Percentiles rank a stretch among this genome's conserved stretches.
These are phyloP conservation scores for Penicillium sp. DNA, from an alignment of 2,329 filamentous ascomycete genomes.

Conservation along the genomic window DNA sequence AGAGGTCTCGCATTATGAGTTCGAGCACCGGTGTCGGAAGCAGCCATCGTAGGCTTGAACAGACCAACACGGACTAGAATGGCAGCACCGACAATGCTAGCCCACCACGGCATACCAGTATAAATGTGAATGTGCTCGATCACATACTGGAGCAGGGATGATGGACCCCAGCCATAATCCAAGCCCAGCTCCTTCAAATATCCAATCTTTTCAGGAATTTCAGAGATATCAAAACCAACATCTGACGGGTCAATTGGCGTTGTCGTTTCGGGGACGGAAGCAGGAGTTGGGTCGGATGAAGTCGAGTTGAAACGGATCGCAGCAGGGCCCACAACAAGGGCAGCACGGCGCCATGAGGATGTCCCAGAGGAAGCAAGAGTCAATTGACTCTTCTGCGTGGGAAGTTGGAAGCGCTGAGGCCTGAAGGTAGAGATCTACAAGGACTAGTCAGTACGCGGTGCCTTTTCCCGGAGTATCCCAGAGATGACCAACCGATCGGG, in stretches of 20 bases:
- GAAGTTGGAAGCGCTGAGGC: slow-evolving; percentile 26
- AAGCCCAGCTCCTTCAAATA: slow-evolving; percentile 81
- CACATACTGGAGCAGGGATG: slow-evolving; percentile 70
- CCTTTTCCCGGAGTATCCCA: slow-evolving; percentile 1
- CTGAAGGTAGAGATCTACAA: slow-evolving; percentile 41
- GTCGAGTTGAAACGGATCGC: slow-evolving; percentile 45
- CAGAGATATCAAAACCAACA: slow-evolving; percentile 43
- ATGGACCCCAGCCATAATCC: slow-evolving; percentile 83
- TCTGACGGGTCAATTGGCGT: slow-evolving; percentile 28
- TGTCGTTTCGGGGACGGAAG: slow-evolving; percentile 19
- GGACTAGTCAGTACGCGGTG: slow-evolving; percentile 21
- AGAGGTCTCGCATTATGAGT: slow-evolving; percentile 63
- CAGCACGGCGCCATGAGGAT: slow-evolving; percentile 26
- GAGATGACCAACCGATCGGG: slow-evolving; percentile 38
- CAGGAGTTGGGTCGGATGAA: slow-evolving; percentile 24
- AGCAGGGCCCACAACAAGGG: slow-evolving; percentile 26
- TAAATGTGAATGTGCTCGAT: slow-evolving; percentile 83
- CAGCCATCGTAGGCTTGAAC: slow-evolving; percentile 65
- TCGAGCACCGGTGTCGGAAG: slow-evolving; percentile 64
- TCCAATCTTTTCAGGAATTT: slow-evolving; percentile 74
- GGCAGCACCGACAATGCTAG: slow-evolving; percentile 67
- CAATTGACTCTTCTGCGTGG: slow-evolving; percentile 23
- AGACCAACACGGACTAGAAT: slow-evolving; percentile 65
- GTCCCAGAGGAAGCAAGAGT: slow-evolving; percentile 25
- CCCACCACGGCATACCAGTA: slow-evolving; percentile 78